Evolutionary conservation across 352 stramenopile genomes (phyloP).

Genomic region (Pythium monospermum): DNA sequence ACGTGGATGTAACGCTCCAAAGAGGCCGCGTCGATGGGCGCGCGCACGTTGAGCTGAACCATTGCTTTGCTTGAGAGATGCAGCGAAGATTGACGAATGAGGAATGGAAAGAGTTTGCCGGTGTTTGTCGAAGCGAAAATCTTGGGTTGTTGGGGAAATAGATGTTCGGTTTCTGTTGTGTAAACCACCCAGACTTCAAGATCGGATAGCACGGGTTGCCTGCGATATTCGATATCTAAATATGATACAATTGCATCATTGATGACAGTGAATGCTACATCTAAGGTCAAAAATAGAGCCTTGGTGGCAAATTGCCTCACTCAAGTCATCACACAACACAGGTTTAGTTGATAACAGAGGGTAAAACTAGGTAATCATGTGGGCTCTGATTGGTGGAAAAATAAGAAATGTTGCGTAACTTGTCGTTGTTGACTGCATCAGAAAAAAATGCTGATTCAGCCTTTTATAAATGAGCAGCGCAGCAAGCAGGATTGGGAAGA

Average conservation of each 20-base stretch:
- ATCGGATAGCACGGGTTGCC: constrained; percentile 4
- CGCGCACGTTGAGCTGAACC: constrained; percentile 49
- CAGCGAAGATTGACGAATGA: not conserved
- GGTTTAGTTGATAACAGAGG: constrained; percentile 1
- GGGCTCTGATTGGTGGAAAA: constrained; percentile 3
- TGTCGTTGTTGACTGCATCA: not conserved
- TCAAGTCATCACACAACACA: not conserved
- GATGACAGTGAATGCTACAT: too few species aligned
- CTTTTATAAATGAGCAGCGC: not conserved
- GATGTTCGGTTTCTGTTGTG: constrained; percentile 11
- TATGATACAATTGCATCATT: not conserved
- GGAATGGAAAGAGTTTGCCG: not conserved
- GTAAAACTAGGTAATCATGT: not conserved
- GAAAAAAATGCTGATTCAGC: not conserved
- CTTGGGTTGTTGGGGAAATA: not conserved
- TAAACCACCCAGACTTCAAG: constrained; percentile 19
- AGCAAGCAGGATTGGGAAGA: not conserved
- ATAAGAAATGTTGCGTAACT: not conserved
- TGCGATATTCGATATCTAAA: not conserved
- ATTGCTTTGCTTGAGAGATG: constrained; percentile 10
- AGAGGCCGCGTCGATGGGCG: constrained; percentile 44
- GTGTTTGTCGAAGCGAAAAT: not conserved
- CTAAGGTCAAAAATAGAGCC: too few species aligned
- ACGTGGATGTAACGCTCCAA: constrained; percentile 48
- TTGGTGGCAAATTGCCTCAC: not conserved